Conservation (phyloP, 441 rosid genomes). For the Populus hybrid region DNA sequence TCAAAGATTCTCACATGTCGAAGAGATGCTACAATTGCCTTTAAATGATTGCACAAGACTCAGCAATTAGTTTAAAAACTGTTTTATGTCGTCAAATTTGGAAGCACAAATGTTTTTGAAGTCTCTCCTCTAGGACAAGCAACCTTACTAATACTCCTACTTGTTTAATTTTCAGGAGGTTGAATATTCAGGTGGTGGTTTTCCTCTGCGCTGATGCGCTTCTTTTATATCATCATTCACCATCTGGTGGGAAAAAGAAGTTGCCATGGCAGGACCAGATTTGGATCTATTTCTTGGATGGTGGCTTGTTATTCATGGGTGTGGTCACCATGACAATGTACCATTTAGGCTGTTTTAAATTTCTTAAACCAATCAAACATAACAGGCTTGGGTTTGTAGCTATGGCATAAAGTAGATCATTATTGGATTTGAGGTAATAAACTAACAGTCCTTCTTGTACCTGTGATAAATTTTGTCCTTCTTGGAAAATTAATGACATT, state of each 20-base stretch:
- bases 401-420: neutral
- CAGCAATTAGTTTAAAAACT: neutral
- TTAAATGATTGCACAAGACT: neutral
- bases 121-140: too few species aligned
- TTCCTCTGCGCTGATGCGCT: conserved; percentile 31
- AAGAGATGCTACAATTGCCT: neutral
- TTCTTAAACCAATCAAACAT: neutral
- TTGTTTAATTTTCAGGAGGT: conserved; percentile 62
- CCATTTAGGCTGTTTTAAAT: neutral
- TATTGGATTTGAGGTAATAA: neutral
- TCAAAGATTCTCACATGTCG: neutral
- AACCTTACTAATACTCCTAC: conserved; percentile 1
- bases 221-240: neutral
- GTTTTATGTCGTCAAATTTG: neutral
- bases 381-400: conserved; percentile 6
- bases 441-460: neutral
- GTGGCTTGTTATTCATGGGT: neutral
- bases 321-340: neutral
- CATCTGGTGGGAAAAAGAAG: neutral
- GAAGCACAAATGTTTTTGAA: neutral
- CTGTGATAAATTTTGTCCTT: too few species aligned
- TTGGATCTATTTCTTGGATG: neutral
- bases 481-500: too few species aligned
- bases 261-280: neutral
- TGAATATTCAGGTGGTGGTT: conserved; percentile 88